A percentile compares a stretch with the other conserved stretches of the same genome.
Conservation (phyloP, 2,329 filamentous ascomycete species). For the Intubia oerlemansii region DNA sequence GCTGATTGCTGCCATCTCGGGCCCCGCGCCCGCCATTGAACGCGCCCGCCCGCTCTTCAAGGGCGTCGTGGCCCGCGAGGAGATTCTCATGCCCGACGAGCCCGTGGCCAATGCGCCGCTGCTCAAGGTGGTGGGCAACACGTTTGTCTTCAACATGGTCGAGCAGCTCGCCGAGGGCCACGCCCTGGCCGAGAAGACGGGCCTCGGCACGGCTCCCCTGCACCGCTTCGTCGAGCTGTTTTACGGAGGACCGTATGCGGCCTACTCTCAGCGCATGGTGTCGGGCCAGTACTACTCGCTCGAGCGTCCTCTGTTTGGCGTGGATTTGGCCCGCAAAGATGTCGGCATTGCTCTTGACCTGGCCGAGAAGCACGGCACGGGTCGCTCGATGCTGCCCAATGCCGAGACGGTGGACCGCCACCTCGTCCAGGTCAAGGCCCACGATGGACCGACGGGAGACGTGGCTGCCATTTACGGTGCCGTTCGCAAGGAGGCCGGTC, state of each 20-base stretch:
- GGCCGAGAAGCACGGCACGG: conserved; percentile 38
- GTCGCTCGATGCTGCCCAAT: conserved; percentile 40
- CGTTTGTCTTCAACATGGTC: conserved; percentile 66
- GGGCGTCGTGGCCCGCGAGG: conserved; percentile 46
- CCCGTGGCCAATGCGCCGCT: conserved; percentile 46
- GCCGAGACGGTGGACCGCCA: conserved; percentile 48
- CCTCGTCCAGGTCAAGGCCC: conserved; percentile 43
- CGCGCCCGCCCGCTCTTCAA: conserved; percentile 49
- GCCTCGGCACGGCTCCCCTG: conserved; percentile 48
- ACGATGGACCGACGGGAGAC: conserved; percentile 49
- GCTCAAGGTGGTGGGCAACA: conserved; percentile 72
- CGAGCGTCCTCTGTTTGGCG: conserved; percentile 61
- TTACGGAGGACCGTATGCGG: conserved; percentile 55
- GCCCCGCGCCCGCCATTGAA: conserved; percentile 34
- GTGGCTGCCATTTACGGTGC: conserved; percentile 69
- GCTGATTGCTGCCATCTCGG: conserved; percentile 56
- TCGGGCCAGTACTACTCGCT: conserved; percentile 56
- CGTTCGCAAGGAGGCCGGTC: conserved; percentile 49
- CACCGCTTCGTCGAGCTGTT: conserved; percentile 51
- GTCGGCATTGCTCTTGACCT: conserved; percentile 49
- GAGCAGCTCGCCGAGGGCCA: conserved; percentile 61
- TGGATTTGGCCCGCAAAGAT: conserved; percentile 70
- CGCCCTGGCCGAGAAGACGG: conserved; percentile 59
- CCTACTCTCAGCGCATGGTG: conserved; percentile 55
- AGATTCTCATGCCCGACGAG: conserved; percentile 50